Base-by-base conservation (phyloP, 768 basidiomycete genomes). In the Coprinopsis cinerea region DNA sequence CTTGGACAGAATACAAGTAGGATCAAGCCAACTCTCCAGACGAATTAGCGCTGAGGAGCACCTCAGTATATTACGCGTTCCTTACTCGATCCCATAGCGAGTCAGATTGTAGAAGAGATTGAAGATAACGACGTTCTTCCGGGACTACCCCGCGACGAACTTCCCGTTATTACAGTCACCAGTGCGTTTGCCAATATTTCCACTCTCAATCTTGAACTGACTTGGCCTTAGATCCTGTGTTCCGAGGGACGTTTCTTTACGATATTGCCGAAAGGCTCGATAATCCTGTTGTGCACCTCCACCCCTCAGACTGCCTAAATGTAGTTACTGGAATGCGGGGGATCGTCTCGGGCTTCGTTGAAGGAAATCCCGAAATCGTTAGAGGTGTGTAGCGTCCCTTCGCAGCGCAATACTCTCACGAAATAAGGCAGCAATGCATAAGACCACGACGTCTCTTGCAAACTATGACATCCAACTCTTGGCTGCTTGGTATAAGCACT, bases 381-480 rank as follows among this genome's bases (percentile, higher is more conserved):
- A 34, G 52, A 42, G 60, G 68, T 65, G 47, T 39, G 56, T 28
- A 26, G 11, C 37, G 14, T 55, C 48, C 24, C 20, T 30, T 24
- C 37, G 13, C 22, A 44, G 27, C 15, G 1, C 22, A 0, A 44
- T 10, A 23, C 39, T 47, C 2, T 47, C 39, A 40, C 48, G 35
- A 27, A 36, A 34, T 3, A 10, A 40, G 46, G 3, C 51, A 76
- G 74, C 67, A 10, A 79, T 74, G 52, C 74, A 76, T 23, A 78
- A 73, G 51, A 58, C 76, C 0, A 56, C 74, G 1, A 67, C 71
- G 0, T 80, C 82, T 0, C 61, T 85, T 25, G 81, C 83, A 2
- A 72, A 63, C 32, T 79, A 78, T 56, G 85, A 90, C 59, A 78
- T 91, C 32, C 68, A 67, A 44, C 61, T 78, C 20, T 73, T 91